These are phyloP conservation scores for Penicillium italicum DNA, from an alignment of 2,329 filamentous ascomycete species.

Conservation along the genomic window DNA sequence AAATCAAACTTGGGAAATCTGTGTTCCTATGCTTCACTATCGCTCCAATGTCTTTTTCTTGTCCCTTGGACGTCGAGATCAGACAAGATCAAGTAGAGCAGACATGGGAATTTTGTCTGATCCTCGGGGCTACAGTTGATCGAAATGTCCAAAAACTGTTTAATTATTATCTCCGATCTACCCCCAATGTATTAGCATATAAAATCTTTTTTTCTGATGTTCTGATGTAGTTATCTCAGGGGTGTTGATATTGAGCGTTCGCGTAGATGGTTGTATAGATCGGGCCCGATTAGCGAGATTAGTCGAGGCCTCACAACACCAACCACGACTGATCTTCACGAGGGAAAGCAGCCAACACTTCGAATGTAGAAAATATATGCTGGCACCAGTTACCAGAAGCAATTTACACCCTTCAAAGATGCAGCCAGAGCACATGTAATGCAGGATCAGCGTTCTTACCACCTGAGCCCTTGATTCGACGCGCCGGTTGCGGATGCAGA, in stretches of 20 bases:
- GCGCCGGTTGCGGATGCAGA: constrained; percentile 1
- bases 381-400: background rate
- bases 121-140: constrained; percentile 3
- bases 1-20: background rate
- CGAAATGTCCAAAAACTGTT: background rate
- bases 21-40: background rate
- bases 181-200: background rate
- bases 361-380: background rate
- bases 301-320: background rate
- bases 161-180: background rate
- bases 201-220: background rate
- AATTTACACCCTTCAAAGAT: background rate
- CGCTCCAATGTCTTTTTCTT: background rate
- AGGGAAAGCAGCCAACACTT: background rate
- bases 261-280: constrained; percentile 6
- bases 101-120: constrained; percentile 3
- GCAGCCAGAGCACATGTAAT: background rate
- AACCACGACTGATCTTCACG: constrained; percentile 9
- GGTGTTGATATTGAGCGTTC: background rate
- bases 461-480: constrained; percentile 12
- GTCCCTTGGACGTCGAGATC: background rate
- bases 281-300: constrained; percentile 14
- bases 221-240: background rate
- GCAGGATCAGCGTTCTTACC: constrained; percentile 8
- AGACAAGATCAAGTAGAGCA: constrained; percentile 6